Base-by-base conservation (phyloP, 106 monocot genomes). In the Vanilla planifolia region DNA sequence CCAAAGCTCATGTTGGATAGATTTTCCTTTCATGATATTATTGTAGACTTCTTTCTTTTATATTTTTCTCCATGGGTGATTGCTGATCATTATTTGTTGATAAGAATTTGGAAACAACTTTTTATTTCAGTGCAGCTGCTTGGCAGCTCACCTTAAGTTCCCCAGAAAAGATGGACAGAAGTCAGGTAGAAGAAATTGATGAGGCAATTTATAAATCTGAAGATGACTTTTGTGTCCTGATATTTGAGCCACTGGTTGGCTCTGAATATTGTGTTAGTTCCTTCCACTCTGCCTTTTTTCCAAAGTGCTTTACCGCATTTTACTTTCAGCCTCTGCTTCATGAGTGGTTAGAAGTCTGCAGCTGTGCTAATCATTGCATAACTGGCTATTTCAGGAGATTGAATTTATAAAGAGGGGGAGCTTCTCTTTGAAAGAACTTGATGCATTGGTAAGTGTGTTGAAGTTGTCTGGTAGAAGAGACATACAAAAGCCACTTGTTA, bases 391-490 rank as follows among this genome's bases (percentile, higher is more conserved):
- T 35, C 52, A 92, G 92, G 87, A 98, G 66, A 75, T 98, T 56
- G 91, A 98, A 47, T 98, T 98, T 61, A 91, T 98, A 68, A 98
- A 91, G 46, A 43, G 77, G 14, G 96, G 91, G 43, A 82, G 75
- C 35, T 85, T 91, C 44, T 85, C 37, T 63, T 56, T 66, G 15
- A 65, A 81, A 43, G 96, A 98, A 64, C 72, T 98, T 35, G 85
- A 91, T 57, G 96, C 87, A n/a, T 55, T 98, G 43, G 74, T 59
- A 1, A 77, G 79, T 60, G 87, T 79, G 32, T 57, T 98, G 33
- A 84, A 81, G 50, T 35, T 88, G 67, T 81, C 84, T 61, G 73
- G 83, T 72, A 35, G 17, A 60, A 77, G 47, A 59, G 64, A 80
- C 51, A 37, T 40, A 0, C 75, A 74, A 35, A 77, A 58, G 13